Percentiles rank a stretch among this genome's conserved stretches.
These are phyloP conservation scores for Phanerochaete sordida DNA, from an alignment of 768 basidiomycete genomes.

Conservation along the genomic window DNA sequence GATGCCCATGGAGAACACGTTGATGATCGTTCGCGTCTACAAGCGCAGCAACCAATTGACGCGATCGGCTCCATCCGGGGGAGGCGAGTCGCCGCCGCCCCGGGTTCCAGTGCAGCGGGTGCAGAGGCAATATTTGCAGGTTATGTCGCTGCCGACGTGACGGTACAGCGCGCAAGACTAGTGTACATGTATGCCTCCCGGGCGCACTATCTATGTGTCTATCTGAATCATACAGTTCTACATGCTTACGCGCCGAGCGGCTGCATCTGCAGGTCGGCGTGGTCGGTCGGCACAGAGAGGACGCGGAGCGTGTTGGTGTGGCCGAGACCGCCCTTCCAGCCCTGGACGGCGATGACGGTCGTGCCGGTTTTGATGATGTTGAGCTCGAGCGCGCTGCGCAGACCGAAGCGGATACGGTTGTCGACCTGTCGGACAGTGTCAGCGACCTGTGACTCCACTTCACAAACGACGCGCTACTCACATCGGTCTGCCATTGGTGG, in stretches of 20 bases:
- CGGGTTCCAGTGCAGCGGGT: neutral
- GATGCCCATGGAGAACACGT: neutral
- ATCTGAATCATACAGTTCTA: neutral
- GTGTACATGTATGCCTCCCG: neutral
- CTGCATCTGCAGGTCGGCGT: conserved; percentile 74
- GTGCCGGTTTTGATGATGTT: conserved; percentile 86
- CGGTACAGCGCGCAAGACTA: neutral
- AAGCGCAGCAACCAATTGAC: too few relatives aligned
- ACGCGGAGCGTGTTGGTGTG: conserved; percentile 92
- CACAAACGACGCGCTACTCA: conserved; percentile 35
- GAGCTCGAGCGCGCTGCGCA: conserved; percentile 77
- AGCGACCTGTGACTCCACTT: neutral
- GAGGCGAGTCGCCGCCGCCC: too few relatives aligned
- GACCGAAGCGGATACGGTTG: conserved; percentile 86
- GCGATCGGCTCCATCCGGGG: too few relatives aligned
- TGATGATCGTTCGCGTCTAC: neutral
- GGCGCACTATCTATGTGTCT: conserved; percentile 1
- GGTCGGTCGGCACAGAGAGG: conserved; percentile 77
- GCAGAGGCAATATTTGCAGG: too few relatives aligned
- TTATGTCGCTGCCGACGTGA: neutral
- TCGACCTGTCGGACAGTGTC: conserved; percentile 52
- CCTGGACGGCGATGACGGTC: conserved; percentile 93
- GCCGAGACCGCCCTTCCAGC: conserved; percentile 98
- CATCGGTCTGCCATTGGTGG: conserved; percentile 97
- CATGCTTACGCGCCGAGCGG: conserved; percentile 35